Percentiles rank a stretch among this genome's conserved stretches.
phyloP scores from a whole-genome alignment of 2,329 filamentous ascomycete genomes.

The Blumeriella jaapii region DNA sequence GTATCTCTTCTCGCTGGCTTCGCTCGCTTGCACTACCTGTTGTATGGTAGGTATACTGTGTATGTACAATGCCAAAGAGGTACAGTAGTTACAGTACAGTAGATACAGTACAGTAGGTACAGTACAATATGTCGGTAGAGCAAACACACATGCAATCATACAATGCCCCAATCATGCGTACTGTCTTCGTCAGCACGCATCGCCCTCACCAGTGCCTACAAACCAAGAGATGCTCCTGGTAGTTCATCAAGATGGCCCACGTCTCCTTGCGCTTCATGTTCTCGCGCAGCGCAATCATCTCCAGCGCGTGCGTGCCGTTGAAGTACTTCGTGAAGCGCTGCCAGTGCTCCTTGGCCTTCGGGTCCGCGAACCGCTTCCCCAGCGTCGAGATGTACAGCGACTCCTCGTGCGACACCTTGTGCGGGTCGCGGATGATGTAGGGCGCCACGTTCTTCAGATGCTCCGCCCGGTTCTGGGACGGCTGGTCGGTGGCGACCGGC shows the following conservation, averaged over 20 bases:
- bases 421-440: slow-evolving; percentile 65
- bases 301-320: slow-evolving; percentile 73
- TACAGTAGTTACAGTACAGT: too few relatives aligned
- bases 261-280: slow-evolving; percentile 77
- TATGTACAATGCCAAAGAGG: too few relatives aligned
- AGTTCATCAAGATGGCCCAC: slow-evolving; percentile 52
- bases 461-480: slow-evolving; percentile 43
- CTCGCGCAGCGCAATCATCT: slow-evolving; percentile 77
- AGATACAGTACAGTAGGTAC: too few relatives aligned
- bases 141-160: too few relatives aligned
- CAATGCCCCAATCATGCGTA: too few relatives aligned
- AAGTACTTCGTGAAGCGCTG: slow-evolving; percentile 68
- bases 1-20: too few relatives aligned
- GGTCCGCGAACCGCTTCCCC: slow-evolving; percentile 34
- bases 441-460: slow-evolving; percentile 48
- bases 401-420: slow-evolving; percentile 67
- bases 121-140: too few relatives aligned
- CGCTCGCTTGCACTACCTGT: too few relatives aligned
- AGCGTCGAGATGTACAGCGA: slow-evolving; percentile 59
- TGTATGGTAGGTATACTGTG: too few relatives aligned
- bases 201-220: slow-evolving; percentile 55
- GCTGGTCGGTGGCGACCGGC: slow-evolving; percentile 41
- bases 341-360: slow-evolving; percentile 55
- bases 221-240: slow-evolving; percentile 56
- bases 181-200: too few relatives aligned